Evolutionary conservation across 352 stramenopile genomes (phyloP).

Genomic region (Plasmopara viticola): DNA sequence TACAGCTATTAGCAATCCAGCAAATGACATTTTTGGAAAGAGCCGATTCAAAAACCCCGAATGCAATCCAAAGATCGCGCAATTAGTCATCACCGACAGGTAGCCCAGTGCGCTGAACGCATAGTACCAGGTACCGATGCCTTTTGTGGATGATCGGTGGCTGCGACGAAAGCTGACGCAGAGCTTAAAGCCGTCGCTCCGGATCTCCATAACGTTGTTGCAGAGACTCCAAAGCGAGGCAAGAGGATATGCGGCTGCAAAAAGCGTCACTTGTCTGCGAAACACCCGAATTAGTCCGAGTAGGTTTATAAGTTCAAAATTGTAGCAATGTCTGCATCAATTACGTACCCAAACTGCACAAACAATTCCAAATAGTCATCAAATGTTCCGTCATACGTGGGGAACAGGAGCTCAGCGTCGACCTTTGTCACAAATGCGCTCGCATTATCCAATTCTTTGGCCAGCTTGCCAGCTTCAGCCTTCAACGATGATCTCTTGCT

Average conservation of each 20-base stretch:
- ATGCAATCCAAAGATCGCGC: conserved; percentile 90
- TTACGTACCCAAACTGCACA: conserved; percentile 85
- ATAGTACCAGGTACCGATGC: conserved; percentile 91
- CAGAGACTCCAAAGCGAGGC: conserved; percentile 89
- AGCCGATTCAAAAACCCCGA: conserved; percentile 73
- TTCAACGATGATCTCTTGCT: conserved; percentile 74
- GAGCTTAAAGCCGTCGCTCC: conserved; percentile 94
- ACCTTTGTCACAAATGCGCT: conserved; percentile 59
- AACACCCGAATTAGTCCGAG: neutral
- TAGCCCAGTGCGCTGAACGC: conserved; percentile 89
- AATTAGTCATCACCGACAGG: conserved; percentile 92
- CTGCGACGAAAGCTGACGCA: conserved; percentile 76
- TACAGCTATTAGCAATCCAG: conserved; percentile 46
- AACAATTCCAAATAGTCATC: conserved; percentile 94
- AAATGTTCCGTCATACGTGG: conserved; percentile 82
- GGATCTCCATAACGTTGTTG: conserved; percentile 94
- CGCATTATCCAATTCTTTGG: conserved; percentile 49
- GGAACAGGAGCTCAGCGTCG: conserved; percentile 73
- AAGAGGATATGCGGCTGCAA: conserved; percentile 90
- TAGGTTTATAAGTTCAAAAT: neutral
- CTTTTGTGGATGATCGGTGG: conserved; percentile 50
- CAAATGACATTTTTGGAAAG: conserved; percentile 59
- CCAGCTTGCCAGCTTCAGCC: conserved; percentile 70
- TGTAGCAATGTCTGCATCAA: neutral
- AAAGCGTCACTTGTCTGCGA: conserved; percentile 88